These are phyloP conservation scores for Arctium minus DNA, from an alignment of 129 eudicot species.

Conservation along the genomic window DNA sequence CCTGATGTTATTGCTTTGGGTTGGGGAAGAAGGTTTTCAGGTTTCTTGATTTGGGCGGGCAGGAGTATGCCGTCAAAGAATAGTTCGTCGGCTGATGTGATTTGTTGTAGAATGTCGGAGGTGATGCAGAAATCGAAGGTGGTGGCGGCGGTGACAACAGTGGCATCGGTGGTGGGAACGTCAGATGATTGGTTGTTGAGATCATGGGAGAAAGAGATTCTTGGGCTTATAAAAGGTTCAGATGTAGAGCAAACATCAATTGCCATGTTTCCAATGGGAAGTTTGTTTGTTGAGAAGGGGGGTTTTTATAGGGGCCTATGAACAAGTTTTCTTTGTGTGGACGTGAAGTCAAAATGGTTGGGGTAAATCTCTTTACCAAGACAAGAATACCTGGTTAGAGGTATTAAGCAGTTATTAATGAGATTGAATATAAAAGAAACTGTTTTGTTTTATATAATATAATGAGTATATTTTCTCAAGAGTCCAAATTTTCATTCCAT, in stretches of 20 bases:
- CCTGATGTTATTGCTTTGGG: not conserved
- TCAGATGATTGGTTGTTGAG: slow-evolving; percentile 29
- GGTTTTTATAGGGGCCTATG: slow-evolving; percentile 12
- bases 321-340: slow-evolving; percentile 25
- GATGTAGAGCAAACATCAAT: slow-evolving; percentile 28
- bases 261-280: slow-evolving; percentile 15
- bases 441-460: too few relatives aligned
- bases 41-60: slow-evolving; percentile 54
- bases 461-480: too few relatives aligned
- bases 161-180: not conserved
- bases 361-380: slow-evolving; percentile 19
- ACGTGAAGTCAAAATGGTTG: slow-evolving; percentile 28
- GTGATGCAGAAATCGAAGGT: slow-evolving; percentile 59
- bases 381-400: not conserved
- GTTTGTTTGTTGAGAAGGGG: slow-evolving; percentile 6
- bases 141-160: not conserved
- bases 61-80: slow-evolving; percentile 68
- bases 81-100: slow-evolving; percentile 73
- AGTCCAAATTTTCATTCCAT: too few relatives aligned
- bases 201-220: slow-evolving; percentile 34
- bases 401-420: too few relatives aligned
- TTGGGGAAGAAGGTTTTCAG: not conserved
- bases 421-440: too few relatives aligned
- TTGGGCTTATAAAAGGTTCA: slow-evolving; percentile 31
- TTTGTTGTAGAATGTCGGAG: slow-evolving; percentile 15